Evolutionary conservation across 257 asterid genomes (phyloP).

Genomic region (Coffea canephora): DNA sequence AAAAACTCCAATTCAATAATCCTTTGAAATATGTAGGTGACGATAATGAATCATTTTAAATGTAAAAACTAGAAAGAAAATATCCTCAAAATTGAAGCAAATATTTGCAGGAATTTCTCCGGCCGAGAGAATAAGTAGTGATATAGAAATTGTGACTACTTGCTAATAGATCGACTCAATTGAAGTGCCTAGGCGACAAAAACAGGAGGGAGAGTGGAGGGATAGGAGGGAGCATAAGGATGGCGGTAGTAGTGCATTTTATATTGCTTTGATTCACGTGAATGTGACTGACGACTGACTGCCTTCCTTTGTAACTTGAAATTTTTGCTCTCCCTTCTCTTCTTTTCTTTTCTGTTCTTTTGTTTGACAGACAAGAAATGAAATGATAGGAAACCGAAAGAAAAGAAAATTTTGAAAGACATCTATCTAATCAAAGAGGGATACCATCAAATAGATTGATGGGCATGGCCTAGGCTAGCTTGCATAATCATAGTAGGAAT

Average conservation of each 20-base stretch:
- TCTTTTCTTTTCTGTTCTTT: neutral
- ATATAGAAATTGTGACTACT: no score
- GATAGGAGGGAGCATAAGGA: neutral
- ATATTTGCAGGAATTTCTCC: no score
- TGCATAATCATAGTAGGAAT: no score
- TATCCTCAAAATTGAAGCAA: no score
- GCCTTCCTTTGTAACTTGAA: slow-evolving; percentile 12
- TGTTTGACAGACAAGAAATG: slow-evolving; percentile 22
- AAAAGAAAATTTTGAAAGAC: slow-evolving; percentile 33
- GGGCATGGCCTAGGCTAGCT: neutral
- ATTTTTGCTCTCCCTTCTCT: neutral
- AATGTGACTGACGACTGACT: slow-evolving; percentile 14
- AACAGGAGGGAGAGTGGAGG: slow-evolving; percentile 32
- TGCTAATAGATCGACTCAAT: neutral
- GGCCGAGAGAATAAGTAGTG: neutral
- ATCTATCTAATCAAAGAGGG: slow-evolving; percentile 28
- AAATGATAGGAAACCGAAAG: slow-evolving; percentile 19
- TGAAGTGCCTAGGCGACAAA: slow-evolving; percentile 64
- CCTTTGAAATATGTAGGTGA: no score
- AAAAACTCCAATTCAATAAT: no score
- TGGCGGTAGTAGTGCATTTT: slow-evolving; percentile 23
- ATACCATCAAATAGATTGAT: slow-evolving; percentile 4
- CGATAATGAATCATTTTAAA: no score
- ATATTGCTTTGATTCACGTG: slow-evolving; percentile 37
- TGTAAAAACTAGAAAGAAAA: no score